Evolutionary conservation across 2,329 filamentous ascomycete genomes (phyloP), one percentile per base, ranked within the genome.

Genomic region (Fusarium piperis): DNA sequence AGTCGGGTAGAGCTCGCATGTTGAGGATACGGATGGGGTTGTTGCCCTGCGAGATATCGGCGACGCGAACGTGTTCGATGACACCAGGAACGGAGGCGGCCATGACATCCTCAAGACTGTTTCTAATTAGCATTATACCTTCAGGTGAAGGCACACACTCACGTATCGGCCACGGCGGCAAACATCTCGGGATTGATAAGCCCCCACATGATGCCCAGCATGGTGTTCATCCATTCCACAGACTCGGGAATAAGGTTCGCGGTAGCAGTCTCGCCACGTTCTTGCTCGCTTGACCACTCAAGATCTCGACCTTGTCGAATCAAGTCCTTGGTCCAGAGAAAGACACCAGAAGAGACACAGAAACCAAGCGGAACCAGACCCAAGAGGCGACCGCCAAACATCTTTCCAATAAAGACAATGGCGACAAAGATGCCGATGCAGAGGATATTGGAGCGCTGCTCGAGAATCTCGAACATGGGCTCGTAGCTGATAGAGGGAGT

Each of bases 121-220:
- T 0, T 63, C 4, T 2, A 13, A 20, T 74, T 72, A 79, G 74
- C 1, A 41, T 32, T 7, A 2, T 1, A 0, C 15, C 12, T 4
- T 9, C 4, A 2, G 13, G 0, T 1, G 9, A 26, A 1, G 32
- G 0, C 4, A 3, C 18, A 4, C 26, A 79, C 81, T 80, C 71
- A 83, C 13, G 93, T 98, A 78, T 98, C 96, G n/a, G 95, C 95
- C 10, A 98, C 89, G 7, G 90, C 89, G n/a, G 90, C 85, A 80
- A 99, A 96, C 93, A 98, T 97, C 46, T 98, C 95, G 0, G 96
- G 95, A 77, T 98, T 97, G 71, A 98, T 91, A 5, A 98, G 85
- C 1, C 94, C 93, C 96, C 96, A 99, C 46, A 96, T 87, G 44
- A 97, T 89, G 2, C 89, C 89, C 5, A 98, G 82, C 57, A 96